Percentiles rank a stretch among this genome's conserved stretches.
phyloP scores from a whole-genome alignment of 768 basidiomycete genomes.

The Auriscalpium microsporum region DNA sequence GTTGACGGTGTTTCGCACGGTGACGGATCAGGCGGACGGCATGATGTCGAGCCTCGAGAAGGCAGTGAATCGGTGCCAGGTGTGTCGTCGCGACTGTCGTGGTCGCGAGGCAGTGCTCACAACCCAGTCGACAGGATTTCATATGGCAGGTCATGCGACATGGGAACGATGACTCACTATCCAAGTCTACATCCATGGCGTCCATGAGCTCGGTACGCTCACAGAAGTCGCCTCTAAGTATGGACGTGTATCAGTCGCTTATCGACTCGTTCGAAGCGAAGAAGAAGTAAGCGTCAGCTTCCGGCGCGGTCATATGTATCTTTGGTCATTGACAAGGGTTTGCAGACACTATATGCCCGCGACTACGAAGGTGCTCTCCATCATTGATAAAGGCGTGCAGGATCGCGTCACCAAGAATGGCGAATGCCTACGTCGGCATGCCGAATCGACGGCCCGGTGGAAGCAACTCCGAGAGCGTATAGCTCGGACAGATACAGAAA shows the following conservation, averaged over 20 bases:
- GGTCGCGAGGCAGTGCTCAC: constrained; percentile 2
- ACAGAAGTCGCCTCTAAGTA: constrained; percentile 43
- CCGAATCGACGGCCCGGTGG: constrained; percentile 86
- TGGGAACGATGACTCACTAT: constrained; percentile 37
- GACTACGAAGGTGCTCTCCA: constrained; percentile 83
- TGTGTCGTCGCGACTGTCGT: constrained; percentile 27
- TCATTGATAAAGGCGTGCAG: constrained; percentile 89
- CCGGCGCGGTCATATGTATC: constrained; percentile 3
- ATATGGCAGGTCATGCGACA: constrained; percentile 72
- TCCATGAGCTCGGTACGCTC: constrained; percentile 33
- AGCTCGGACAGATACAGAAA: constrained; percentile 68
- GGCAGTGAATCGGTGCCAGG: constrained; percentile 84
- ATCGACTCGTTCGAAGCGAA: constrained; percentile 78
- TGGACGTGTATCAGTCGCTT: constrained; percentile 58
- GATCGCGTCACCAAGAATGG: constrained; percentile 96
- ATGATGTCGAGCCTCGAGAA: constrained; percentile 98
- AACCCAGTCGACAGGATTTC: constrained; percentile 49
- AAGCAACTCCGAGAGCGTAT: constrained; percentile 73
- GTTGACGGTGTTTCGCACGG: constrained; percentile 90
- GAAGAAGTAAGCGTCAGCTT: constrained; percentile 54
- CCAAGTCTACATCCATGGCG: constrained; percentile 28
- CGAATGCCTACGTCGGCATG: constrained; percentile 83
- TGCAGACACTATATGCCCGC: constrained; percentile 90
- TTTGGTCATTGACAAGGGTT: neutral
- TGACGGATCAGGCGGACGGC: constrained; percentile 90